Base-by-base conservation (phyloP, 2,329 filamentous ascomycete species). In the Aureobasidium lini region DNA sequence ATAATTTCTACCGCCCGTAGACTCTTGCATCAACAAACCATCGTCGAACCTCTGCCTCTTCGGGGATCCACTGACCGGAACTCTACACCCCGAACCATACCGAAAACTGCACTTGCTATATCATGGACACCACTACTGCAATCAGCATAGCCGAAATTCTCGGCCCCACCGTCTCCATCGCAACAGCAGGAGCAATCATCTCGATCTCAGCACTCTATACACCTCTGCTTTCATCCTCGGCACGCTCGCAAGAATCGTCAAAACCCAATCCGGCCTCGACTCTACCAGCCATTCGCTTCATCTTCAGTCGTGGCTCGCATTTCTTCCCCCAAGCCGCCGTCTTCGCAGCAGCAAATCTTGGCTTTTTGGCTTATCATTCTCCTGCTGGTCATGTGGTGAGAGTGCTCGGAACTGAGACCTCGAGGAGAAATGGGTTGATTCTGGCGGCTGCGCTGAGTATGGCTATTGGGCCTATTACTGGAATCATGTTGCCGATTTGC, bases 221-320 rank as follows among this genome's bases (percentile, higher is more conserved):
- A n/a, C 53, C 59, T 13, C 39, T 58, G 3, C 43, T 43, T 7
- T 42, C 56, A 10, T 16, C 44, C 2, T 28, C 31, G 6, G 54
- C 54, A 7, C 54, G 54, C 43, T 61, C 36, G 6, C 44, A 57
- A 44, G 58, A 43, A 2, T 15, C 44, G 9, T 28, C 7, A 1
- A 56, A 39, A 6, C 59, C 53, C 6, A 42, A 18, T 7, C 53
- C 42, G 1, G 6, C 9, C 16, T 34, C 16, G 3, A 56, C 59
- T 6, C 43, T 58, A 3, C 54, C 54, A 18, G 43, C 54, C 8
- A 49, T 58, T 6, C 54, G 54, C 29, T 58, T 58, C 28, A 36
- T 58, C 8, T 58, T 58, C 43, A 37, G 31, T 0, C 42, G 54
- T 2, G 54, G 54, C 5, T 23, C n/a, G 6, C 54, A 58, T 7